Conservation (phyloP, 441 rosid genomes). For the Pelargonium cotyledonis region DNA sequence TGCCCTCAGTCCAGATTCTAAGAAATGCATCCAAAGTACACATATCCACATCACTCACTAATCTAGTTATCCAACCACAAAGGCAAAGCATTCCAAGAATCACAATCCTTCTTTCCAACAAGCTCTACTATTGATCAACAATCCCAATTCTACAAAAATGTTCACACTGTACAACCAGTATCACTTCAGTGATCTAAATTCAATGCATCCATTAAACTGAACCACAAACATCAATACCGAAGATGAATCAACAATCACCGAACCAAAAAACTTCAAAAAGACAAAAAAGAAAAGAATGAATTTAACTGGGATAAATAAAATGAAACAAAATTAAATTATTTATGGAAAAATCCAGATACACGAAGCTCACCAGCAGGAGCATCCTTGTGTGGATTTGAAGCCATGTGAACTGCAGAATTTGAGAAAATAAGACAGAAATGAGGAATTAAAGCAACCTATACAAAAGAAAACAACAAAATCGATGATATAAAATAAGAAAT, state of each 20-base stretch:
- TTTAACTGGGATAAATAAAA: background rate
- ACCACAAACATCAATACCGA: too few species aligned
- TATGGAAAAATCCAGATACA: background rate
- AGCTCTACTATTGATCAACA: background rate
- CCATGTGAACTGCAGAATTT: conserved; percentile 37
- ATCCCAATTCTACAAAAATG: background rate
- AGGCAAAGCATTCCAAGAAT: background rate
- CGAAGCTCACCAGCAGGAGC: conserved; percentile 41
- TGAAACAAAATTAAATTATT: background rate
- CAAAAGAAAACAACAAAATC: too few species aligned
- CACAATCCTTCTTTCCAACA: background rate
- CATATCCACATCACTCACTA: too few species aligned
- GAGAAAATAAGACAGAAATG: background rate
- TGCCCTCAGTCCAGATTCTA: background rate
- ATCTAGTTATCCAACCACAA: background rate
- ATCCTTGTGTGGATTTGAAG: conserved; percentile 51
- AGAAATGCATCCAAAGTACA: background rate
- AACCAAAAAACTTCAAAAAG: too few species aligned
- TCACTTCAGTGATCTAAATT: too few species aligned
- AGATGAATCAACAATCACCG: too few species aligned
- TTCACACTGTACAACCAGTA: background rate
- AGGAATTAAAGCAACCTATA: background rate
- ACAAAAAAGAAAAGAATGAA: conserved; percentile 10
- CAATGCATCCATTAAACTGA: background rate
- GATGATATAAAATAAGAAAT: too few species aligned